Evolutionary conservation across 306 rosid genomes (phyloP).

Genomic region (Cucumis sativus): DNA sequence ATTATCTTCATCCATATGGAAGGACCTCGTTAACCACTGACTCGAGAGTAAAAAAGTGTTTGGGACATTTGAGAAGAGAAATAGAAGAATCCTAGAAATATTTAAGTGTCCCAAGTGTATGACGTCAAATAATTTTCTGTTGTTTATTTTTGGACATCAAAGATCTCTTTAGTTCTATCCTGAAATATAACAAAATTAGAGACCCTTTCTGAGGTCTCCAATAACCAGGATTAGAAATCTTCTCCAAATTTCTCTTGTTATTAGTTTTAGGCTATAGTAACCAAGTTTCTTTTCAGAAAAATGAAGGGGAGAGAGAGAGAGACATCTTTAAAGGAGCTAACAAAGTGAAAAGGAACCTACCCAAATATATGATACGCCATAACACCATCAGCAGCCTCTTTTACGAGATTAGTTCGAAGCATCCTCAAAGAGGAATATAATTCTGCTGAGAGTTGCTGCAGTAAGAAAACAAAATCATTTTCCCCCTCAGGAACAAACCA

Average conservation of each 20-base stretch:
- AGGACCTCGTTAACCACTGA: neutral
- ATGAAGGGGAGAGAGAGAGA: neutral
- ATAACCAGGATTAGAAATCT: neutral
- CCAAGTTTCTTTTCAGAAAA: neutral
- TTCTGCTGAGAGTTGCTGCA: conserved; percentile 65
- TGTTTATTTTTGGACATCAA: neutral
- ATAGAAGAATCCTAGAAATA: neutral
- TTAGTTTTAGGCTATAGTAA: neutral
- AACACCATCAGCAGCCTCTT: conserved; percentile 63
- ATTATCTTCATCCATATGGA: neutral
- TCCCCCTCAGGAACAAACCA: neutral
- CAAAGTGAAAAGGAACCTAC: conserved; percentile 24
- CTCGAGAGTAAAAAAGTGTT: neutral
- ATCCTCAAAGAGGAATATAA: conserved; percentile 51
- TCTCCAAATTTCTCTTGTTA: neutral
- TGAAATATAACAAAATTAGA: neutral
- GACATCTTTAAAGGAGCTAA: neutral
- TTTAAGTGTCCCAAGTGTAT: neutral
- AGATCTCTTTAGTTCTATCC: neutral
- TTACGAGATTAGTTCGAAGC: conserved; percentile 52
- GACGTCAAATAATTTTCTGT: neutral
- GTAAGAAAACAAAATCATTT: neutral
- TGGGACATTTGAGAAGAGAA: neutral
- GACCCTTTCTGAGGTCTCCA: neutral
- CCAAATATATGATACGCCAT: conserved; percentile 79